Conservation (phyloP, 176 grass and related monocot species). For the Typha latifolia region DNA sequence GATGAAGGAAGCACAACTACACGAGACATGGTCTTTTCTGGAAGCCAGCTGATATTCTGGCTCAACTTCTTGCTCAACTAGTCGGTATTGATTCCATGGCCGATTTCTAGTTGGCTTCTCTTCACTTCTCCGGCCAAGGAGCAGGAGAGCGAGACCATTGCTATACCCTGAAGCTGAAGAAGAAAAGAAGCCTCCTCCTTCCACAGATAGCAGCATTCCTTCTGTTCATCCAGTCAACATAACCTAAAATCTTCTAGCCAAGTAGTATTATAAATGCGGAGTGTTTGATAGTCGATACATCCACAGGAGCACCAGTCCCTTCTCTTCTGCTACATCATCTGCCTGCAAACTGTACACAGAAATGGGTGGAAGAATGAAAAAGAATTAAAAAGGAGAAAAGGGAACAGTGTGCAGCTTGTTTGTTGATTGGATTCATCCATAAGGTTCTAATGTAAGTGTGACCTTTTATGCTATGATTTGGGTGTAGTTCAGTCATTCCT, state of each 20-base stretch:
- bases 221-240: slow-evolving; percentile 58
- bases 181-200: slow-evolving; percentile 98
- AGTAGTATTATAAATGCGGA: neutral
- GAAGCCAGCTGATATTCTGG: slow-evolving; percentile 44
- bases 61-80: slow-evolving; percentile 50
- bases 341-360: neutral
- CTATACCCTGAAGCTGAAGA: slow-evolving; percentile 96
- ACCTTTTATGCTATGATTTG: neutral
- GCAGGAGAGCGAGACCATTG: slow-evolving; percentile 80
- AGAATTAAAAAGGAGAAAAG: neutral
- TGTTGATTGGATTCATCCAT: neutral
- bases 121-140: slow-evolving; percentile 69
- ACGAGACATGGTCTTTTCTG: slow-evolving; percentile 39
- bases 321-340: neutral
- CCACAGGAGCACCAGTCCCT: neutral
- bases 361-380: neutral
- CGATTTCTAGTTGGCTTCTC: slow-evolving; percentile 67
- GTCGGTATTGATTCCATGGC: slow-evolving; percentile 61
- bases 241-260: slow-evolving; percentile 29
- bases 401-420: neutral
- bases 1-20: slow-evolving; percentile 56
- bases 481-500: neutral
- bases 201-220: slow-evolving; percentile 95
- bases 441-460: neutral
- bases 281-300: neutral